Evolutionary conservation across 306 rosid genomes (phyloP), one percentile per base, ranked within the genome.

Genomic region (Sicyos baderoa): DNA sequence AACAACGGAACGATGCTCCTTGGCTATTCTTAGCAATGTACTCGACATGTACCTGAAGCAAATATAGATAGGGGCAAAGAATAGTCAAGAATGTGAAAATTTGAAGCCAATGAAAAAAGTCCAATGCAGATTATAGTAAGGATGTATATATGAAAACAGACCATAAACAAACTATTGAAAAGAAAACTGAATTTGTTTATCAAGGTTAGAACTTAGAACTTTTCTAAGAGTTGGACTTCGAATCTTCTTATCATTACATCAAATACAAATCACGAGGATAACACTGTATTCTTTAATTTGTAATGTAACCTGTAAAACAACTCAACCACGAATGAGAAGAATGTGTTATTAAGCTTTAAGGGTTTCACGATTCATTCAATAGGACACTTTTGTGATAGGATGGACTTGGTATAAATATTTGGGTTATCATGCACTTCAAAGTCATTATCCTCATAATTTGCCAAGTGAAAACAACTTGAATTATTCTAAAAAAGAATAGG

Each of bases 31-130:
- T 17, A 87, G 82, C 72, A 93, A 81, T 18, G 86, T 63, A 21
- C 88, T 72, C 37, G 99, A 88, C 97, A 93, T 93, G 79, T 85
- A 93, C 86, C 99, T 93, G 77, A 55, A 78, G 17, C 69, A 42
- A 2, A 8, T 62, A n/a, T 37, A 62, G 51, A 17, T 17, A 4
- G 8, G 45, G 66, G 47, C 15, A 27, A 58, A 5, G 11, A 23
- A 29, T 0, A 32, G 47, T 60, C 48, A 16, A 60, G 45, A 29
- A 42, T 9, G 14, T n/a, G 49, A 60, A 54, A 70, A 45, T 67
- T 61, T 47, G 48, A 57, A 22, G 54, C 57, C 56, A 48, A 50
- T 6, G 10, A 62, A 72, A 11, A 11, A 32, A 32, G 37, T 4
- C 21, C 42, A 49, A 10, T 8, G 64, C 6, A 48, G 48, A 17